phyloP scores from a whole-genome alignment of 257 asterid genomes.

The Penstemon barbatus region DNA sequence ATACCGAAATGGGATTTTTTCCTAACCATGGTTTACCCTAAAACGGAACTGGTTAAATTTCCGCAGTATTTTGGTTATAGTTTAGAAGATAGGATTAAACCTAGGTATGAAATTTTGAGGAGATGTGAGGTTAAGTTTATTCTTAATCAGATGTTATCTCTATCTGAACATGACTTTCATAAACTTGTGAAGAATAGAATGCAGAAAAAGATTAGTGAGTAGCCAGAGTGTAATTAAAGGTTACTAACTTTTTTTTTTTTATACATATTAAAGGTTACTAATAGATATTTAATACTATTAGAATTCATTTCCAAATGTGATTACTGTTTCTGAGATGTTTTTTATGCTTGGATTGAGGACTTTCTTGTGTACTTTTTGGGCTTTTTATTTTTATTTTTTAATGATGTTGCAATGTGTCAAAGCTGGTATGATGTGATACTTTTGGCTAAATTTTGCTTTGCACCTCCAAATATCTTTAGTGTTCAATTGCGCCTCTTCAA shows the following conservation, averaged over 20 bases:
- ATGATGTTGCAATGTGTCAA: no score
- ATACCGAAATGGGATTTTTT: conserved; percentile 83
- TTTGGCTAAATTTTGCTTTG: no score
- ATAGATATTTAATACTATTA: conserved; percentile 8
- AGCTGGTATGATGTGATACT: no score
- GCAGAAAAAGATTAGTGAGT: conserved; percentile 42
- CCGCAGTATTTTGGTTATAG: conserved; percentile 95
- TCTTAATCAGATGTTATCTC: conserved; percentile 74
- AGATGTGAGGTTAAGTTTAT: conserved; percentile 59
- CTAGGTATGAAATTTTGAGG: conserved; percentile 62
- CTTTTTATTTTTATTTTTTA: no score
- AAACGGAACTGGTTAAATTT: conserved; percentile 69
- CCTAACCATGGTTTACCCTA: conserved; percentile 67
- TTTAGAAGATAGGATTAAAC: conserved; percentile 79
- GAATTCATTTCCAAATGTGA: not conserved
- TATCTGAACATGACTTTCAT: conserved; percentile 59
- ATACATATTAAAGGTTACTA: not conserved
- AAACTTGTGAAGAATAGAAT: conserved; percentile 57
- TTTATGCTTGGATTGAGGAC: no score
- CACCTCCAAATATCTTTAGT: no score
- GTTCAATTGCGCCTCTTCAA: no score
- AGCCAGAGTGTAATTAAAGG: conserved; percentile 11
- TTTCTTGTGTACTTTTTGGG: no score
- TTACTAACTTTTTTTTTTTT: no score
- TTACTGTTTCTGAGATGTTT: no score